Percentiles rank a stretch among this genome's conserved stretches.
Evolutionary conservation across 306 rosid genomes (phyloP).

Genomic region (Fragaria iinumae): DNA sequence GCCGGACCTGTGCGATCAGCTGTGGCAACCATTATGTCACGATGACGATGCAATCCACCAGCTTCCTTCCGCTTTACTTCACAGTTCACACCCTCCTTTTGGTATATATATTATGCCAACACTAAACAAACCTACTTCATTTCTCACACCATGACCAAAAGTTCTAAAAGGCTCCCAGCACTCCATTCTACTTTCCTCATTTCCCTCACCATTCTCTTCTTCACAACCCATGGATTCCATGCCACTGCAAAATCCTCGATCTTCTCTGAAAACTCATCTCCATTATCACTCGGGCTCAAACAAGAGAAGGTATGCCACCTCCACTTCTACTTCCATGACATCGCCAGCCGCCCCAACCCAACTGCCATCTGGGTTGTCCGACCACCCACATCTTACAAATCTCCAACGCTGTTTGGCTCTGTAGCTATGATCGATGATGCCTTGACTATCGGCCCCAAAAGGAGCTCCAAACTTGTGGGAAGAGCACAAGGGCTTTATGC

Average conservation of each 20-base stretch:
- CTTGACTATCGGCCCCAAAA: conserved; percentile 37
- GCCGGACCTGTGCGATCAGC: not conserved
- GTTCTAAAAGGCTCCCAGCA: not conserved
- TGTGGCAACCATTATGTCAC: not conserved
- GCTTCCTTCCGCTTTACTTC: not conserved
- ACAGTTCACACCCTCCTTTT: not conserved
- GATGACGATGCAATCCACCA: conserved; percentile 8
- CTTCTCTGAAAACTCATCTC: conserved; percentile 22
- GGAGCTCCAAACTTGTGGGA: conserved; percentile 40
- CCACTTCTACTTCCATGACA: conserved; percentile 64
- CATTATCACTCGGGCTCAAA: conserved; percentile 25
- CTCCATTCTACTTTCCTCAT: not conserved
- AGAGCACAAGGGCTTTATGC: conserved; percentile 53
- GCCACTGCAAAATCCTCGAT: conserved; percentile 1
- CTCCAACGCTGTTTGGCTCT: conserved; percentile 35
- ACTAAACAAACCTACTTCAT: not conserved
- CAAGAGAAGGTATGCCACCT: conserved; percentile 58
- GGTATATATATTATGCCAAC: not conserved
- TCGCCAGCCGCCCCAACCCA: conserved; percentile 44
- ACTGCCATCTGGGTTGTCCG: conserved; percentile 35
- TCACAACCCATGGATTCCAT: not conserved
- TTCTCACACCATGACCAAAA: conserved; percentile 7
- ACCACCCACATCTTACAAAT: conserved; percentile 33
- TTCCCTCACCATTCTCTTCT: conserved; percentile 2
- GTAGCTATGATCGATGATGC: conserved; percentile 45